phyloP scores from a whole-genome alignment of 108 stramenopile species.

The Skeletonema grethae region DNA sequence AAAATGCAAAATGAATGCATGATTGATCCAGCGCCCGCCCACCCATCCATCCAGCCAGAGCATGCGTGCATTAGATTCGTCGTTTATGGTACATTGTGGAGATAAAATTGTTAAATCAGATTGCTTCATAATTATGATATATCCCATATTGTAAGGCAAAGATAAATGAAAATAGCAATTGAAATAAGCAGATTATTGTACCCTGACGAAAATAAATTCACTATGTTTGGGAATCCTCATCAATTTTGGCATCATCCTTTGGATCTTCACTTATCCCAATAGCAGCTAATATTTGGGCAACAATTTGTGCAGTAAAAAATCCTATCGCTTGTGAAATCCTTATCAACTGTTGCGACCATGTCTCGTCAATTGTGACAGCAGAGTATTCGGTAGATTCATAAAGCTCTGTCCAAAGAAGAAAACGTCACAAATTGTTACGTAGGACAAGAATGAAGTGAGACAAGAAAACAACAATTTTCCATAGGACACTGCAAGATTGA shows the following conservation, averaged over 20 bases:
- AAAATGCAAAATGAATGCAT: too few species aligned
- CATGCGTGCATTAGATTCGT: too few species aligned
- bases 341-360: slow-evolving; percentile 27
- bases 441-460: neutral
- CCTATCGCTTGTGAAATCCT: slow-evolving; percentile 12
- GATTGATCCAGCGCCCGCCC: too few species aligned
- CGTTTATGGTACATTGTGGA: too few species aligned
- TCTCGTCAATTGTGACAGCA: slow-evolving; percentile 84
- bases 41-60: too few species aligned
- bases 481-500: neutral
- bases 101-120: too few species aligned
- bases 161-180: too few species aligned
- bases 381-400: slow-evolving; percentile 89
- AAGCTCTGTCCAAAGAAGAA: slow-evolving; percentile 37
- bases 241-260: neutral
- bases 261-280: neutral
- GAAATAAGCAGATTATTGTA: neutral
- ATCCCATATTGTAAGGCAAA: too few species aligned
- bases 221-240: neutral
- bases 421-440: neutral
- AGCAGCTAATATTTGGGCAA: neutral
- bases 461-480: neutral
- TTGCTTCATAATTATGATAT: too few species aligned
- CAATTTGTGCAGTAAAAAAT: neutral
- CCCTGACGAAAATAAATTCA: neutral